phyloP scores from a whole-genome alignment of 371 early-diverging fungal species.

The Furculomyces boomerangus region DNA sequence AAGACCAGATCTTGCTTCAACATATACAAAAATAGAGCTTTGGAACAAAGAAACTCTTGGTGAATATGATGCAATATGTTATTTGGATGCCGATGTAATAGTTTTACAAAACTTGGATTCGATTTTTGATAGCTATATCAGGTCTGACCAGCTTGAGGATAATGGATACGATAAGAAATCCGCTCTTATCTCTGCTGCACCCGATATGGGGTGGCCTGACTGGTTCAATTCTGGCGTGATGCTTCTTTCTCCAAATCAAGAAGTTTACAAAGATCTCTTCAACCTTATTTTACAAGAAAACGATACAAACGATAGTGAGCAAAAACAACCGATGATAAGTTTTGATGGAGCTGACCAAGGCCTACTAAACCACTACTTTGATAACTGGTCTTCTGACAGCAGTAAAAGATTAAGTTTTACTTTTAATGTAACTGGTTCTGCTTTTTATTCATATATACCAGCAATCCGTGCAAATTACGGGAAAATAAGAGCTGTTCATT shows the following conservation, averaged over 20 bases:
- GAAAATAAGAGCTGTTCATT: slow-evolving; percentile 66
- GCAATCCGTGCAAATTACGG: slow-evolving; percentile 43
- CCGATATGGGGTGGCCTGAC: slow-evolving; percentile 81
- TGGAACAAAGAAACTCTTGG: slow-evolving; percentile 47
- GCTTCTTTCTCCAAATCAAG: slow-evolving; percentile 44
- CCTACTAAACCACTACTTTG: slow-evolving; percentile 71
- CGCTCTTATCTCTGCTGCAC: slow-evolving; percentile 59
- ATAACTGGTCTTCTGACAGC: slow-evolving; percentile 46
- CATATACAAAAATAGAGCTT: slow-evolving; percentile 76
- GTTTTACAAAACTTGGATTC: slow-evolving; percentile 63
- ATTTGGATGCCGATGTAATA: slow-evolving; percentile 79
- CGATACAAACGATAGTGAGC: slow-evolving; percentile 3
- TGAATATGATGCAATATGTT: slow-evolving; percentile 41
- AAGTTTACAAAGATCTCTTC: slow-evolving; percentile 11
- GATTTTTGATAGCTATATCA: slow-evolving; percentile 36
- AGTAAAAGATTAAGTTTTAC: slow-evolving; percentile 64
- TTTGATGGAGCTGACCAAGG: slow-evolving; percentile 85
- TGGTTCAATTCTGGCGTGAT: slow-evolving; percentile 94
- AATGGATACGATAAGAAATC: slow-evolving; percentile 1
- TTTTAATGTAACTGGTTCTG: slow-evolving; percentile 79
- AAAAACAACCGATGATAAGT: slow-evolving; percentile 5
- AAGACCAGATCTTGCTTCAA: slow-evolving; percentile 70
- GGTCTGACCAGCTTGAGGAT: slow-evolving; percentile 6
- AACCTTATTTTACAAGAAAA: background rate
- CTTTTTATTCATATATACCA: slow-evolving; percentile 71